A percentile compares a stretch with the other conserved stretches of the same genome.
These are phyloP conservation scores for Mycena filopes DNA, from an alignment of 768 basidiomycete genomes.

Conservation along the genomic window DNA sequence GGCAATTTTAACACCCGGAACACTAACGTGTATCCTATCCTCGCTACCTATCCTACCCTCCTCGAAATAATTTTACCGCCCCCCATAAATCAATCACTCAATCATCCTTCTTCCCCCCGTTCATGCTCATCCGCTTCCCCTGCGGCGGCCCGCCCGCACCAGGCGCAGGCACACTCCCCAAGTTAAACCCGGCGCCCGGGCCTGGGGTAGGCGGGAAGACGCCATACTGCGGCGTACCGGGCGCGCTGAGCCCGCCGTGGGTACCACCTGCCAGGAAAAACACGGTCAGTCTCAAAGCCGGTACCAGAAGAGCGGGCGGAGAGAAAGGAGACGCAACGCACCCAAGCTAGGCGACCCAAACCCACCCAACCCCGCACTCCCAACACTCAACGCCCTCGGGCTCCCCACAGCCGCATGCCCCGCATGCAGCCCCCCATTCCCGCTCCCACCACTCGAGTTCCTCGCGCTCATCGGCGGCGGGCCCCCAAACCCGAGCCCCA, in stretches of 20 bases:
- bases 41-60: too few species aligned
- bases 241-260: neutral
- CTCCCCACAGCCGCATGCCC: slow-evolving; percentile 5
- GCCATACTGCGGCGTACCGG: slow-evolving; percentile 34
- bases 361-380: slow-evolving; percentile 17
- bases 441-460: slow-evolving; percentile 12
- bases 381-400: slow-evolving; percentile 18
- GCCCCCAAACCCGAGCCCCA: slow-evolving; percentile 8
- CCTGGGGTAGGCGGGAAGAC: slow-evolving; percentile 47
- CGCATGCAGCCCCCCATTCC: neutral
- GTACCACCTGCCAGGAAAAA: too few species aligned
- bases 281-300: too few species aligned
- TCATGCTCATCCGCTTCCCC: slow-evolving; percentile 39
- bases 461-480: slow-evolving; percentile 26
- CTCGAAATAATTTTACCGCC: too few species aligned
- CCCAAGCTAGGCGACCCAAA: slow-evolving; percentile 19
- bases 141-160: slow-evolving; percentile 35
- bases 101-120: slow-evolving; percentile 52
- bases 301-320: too few species aligned
- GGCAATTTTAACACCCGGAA: too few species aligned
- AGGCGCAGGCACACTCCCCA: slow-evolving; percentile 38
- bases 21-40: too few species aligned
- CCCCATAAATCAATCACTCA: slow-evolving; percentile 27
- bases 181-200: slow-evolving; percentile 43
- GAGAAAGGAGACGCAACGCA: neutral